These are phyloP conservation scores for Mallotus repandus DNA, from an alignment of 441 rosid genomes.

Conservation along the genomic window DNA sequence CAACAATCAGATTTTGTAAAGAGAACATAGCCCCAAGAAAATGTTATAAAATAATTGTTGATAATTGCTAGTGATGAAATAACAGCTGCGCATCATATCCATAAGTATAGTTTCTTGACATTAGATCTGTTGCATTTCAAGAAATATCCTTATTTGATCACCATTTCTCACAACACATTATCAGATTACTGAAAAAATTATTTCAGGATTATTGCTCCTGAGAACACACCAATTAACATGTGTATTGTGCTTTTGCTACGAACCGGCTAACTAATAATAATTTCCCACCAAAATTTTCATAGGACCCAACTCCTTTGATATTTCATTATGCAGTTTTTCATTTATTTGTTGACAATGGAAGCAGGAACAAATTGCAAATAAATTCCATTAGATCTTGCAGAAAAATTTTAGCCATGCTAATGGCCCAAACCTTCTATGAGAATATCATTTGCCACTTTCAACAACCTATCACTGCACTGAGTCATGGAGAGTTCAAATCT, in stretches of 20 bases:
- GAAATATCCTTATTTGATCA: background rate
- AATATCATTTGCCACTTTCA: constrained; percentile 76
- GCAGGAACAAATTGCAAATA: constrained; percentile 5
- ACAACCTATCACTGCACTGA: constrained; percentile 63
- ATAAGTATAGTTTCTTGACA: background rate
- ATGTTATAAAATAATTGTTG: too few relatives aligned
- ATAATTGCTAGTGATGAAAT: background rate
- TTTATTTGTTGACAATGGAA: constrained; percentile 10
- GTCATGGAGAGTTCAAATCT: constrained; percentile 90
- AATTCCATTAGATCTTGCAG: constrained; percentile 2
- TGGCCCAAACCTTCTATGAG: constrained; percentile 68
- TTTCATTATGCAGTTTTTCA: background rate
- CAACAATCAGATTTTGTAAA: constrained; percentile 18
- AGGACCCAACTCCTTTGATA: background rate
- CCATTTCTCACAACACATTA: background rate
- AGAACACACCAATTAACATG: background rate
- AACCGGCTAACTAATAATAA: background rate
- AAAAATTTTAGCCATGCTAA: constrained; percentile 23
- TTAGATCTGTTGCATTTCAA: too few relatives aligned
- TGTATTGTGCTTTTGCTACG: background rate
- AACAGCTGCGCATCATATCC: background rate
- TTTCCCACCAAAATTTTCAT: background rate
- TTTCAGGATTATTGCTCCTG: background rate
- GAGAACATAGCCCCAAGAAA: constrained; percentile 2
- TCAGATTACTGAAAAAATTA: background rate